Conservation (phyloP, 257 asterid genomes). For the Solanum habrochaites region DNA sequence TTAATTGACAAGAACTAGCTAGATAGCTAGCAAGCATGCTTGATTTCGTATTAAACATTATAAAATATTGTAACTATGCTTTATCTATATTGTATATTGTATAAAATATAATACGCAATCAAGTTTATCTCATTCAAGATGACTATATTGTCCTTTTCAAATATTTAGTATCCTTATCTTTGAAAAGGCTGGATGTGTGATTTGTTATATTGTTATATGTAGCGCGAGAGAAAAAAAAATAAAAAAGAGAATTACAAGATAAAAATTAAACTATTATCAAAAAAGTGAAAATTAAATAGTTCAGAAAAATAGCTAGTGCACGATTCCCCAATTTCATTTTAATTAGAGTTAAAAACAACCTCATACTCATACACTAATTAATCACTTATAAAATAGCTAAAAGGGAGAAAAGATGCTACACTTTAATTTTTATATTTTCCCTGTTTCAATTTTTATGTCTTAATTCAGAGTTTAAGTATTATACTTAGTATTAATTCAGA, state of each 20-base stretch:
- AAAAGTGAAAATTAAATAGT: not conserved
- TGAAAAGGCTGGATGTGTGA: not conserved
- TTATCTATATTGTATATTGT: not conserved
- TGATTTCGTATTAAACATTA: conserved; percentile 6
- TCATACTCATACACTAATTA: not conserved
- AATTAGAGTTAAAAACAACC: not conserved
- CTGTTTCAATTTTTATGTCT: not conserved
- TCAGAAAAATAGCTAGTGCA: not conserved
- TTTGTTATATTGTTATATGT: not conserved
- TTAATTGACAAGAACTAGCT: conserved; percentile 5
- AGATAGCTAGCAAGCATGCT: conserved; percentile 29
- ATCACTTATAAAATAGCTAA: not conserved
- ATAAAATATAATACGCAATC: not conserved
- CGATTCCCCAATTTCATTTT: not conserved
- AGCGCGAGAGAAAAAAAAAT: not conserved
- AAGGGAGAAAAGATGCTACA: not conserved
- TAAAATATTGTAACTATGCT: not conserved
- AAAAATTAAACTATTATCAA: not conserved
- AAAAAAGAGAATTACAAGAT: not conserved
- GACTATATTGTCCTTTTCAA: conserved; percentile 2
- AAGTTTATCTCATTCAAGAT: conserved; percentile 1
- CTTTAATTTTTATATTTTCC: not conserved
- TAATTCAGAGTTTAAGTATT: not conserved
- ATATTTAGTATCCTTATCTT: not conserved
- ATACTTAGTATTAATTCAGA: not conserved